phyloP scores from a whole-genome alignment of 345 rosid species.

The Mercurialis annua region DNA sequence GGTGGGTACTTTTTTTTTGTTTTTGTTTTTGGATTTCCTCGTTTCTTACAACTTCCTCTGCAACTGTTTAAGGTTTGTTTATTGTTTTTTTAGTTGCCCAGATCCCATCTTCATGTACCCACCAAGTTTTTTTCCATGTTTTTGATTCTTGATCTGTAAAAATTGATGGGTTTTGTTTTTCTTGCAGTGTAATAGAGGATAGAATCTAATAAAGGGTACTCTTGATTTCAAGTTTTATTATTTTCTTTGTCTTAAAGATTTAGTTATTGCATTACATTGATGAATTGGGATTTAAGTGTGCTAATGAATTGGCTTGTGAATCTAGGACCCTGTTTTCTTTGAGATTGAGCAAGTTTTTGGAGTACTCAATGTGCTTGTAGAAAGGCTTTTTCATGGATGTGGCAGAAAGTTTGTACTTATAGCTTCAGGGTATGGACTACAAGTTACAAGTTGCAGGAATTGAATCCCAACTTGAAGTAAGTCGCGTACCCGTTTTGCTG shows the following conservation, averaged over 20 bases:
- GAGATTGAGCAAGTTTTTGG: conserved; percentile 7
- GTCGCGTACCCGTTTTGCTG: conserved; percentile 7
- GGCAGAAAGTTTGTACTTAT: conserved; percentile 8
- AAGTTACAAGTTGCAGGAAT: conserved; percentile 36
- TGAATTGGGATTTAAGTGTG: background rate
- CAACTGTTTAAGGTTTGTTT: conserved; percentile 10
- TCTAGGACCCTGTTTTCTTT: conserved; percentile 22
- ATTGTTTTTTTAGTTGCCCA: background rate
- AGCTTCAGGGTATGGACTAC: conserved; percentile 37
- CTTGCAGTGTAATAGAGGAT: background rate
- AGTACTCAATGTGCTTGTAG: conserved; percentile 5
- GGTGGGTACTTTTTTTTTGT: background rate
- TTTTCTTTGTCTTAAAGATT: background rate
- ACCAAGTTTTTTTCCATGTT: background rate
- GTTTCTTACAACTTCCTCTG: background rate
- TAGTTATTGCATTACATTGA: background rate
- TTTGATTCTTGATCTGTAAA: background rate
- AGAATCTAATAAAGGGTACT: background rate
- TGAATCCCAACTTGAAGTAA: conserved; percentile 41
- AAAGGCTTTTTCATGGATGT: conserved; percentile 16
- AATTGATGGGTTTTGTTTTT: conserved; percentile 3
- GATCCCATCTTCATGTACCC: conserved; percentile 1
- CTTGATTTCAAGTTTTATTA: background rate
- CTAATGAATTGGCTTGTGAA: conserved; percentile 14
- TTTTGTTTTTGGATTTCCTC: background rate